Conservation (phyloP, 2,329 filamentous ascomycete species). For the Xylaria sp. region DNA sequence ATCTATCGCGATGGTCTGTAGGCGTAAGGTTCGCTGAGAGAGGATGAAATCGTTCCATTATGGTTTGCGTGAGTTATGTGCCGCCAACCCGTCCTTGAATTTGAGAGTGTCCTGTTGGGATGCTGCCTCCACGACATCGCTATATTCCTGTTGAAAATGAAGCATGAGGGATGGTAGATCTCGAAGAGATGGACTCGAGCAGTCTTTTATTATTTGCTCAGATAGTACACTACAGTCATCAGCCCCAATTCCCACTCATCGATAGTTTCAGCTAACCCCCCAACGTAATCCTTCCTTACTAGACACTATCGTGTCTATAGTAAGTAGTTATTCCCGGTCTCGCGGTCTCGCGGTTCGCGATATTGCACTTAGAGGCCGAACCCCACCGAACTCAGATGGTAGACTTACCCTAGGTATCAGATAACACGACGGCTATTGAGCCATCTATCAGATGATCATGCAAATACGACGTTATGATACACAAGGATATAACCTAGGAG, state of each 20-base stretch:
- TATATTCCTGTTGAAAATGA: neutral
- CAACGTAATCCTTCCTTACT: neutral
- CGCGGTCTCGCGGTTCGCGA: slow-evolving; percentile 5
- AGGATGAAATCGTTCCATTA: neutral
- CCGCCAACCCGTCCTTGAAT: neutral
- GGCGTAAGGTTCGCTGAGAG: neutral
- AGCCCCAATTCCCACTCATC: slow-evolving; percentile 3
- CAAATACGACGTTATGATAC: no score
- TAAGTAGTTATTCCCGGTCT: slow-evolving; percentile 6
- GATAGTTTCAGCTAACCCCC: neutral
- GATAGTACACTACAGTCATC: neutral
- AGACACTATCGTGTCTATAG: neutral
- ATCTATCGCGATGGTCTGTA: neutral
- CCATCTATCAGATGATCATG: neutral
- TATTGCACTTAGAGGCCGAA: neutral
- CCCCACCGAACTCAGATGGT: neutral
- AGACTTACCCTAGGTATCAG: no score
- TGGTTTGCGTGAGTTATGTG: neutral
- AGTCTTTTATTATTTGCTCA: slow-evolving; percentile 1
- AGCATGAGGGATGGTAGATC: neutral
- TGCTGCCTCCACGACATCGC: neutral
- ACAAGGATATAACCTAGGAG: no score
- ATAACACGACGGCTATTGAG: neutral
- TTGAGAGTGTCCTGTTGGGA: neutral
- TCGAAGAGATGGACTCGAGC: neutral